Base-by-base conservation (phyloP, 805 yeast genomes). In the Hanseniaspora nectarophila region DNA sequence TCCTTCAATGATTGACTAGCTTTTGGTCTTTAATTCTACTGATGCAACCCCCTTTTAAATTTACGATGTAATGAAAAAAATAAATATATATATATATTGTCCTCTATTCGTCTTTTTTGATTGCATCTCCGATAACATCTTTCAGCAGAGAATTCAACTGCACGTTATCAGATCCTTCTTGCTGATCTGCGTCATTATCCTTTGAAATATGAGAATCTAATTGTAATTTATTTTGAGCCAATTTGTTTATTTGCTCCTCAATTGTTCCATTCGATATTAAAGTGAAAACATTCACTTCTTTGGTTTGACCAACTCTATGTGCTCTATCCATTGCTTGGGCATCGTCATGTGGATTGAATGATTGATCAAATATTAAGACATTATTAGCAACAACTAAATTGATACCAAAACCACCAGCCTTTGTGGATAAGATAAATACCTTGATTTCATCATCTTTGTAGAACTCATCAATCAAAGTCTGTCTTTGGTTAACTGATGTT, bases 361-460 rank as follows among this genome's bases (percentile, higher is more conserved):
- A 82, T 64, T 88, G 90, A 64, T 92, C 99, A 63, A 81, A 89
- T 31, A 92, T 85, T 50, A 92, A 74, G 2, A 92, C 98, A 55
- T 82, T 79, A 63, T 87, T 90, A 7, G 99, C 97, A 62, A 95
- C 92, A 1, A 95, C 92, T 60, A 92, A 74, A 62, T 92, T 92
- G 67, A 92, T 92, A 54, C 99, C 99, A 68, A 92, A 92, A 1
- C 99, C 99, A 63, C 99, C 99, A 0, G 98, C 97, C 63, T 86
- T 87, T 3, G 99, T 92, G 10, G 96, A 86, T 42, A 92, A 70
- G 46, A 92, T 71, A 61, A 92, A 90, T 3, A 92, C 82, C 0
- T 95, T 90, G 57, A 92, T 85, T 5, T 78, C 72, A 0, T 76
- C 75, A 56, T 88, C 95, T 32, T 85, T 88, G 61, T 87, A 82